Conservation (phyloP, 2,329 filamentous ascomycete species). For the Aspergillus piperis region DNA sequence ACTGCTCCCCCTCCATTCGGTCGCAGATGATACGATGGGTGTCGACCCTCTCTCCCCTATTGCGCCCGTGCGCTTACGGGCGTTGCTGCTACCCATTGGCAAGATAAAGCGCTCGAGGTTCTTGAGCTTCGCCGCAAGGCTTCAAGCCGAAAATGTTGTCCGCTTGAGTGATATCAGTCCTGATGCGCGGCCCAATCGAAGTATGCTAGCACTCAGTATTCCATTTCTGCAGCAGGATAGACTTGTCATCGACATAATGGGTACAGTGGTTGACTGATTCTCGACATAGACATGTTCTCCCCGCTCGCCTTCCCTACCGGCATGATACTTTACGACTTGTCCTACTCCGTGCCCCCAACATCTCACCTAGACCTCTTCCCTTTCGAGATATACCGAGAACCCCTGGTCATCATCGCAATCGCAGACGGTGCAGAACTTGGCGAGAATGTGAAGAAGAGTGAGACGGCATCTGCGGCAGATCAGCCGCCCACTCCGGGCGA, state of each 20-base stretch:
- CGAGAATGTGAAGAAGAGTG: conserved; percentile 26
- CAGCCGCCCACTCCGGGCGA: conserved; percentile 41
- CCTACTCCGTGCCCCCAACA: conserved; percentile 74
- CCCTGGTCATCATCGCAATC: conserved; percentile 78
- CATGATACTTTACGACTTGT: conserved; percentile 83
- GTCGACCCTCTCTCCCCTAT: conserved; percentile 87
- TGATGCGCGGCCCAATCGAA: conserved; percentile 81
- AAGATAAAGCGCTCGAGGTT: conserved; percentile 82
- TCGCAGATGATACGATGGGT: conserved; percentile 68
- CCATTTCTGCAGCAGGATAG: background rate
- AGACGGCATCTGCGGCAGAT: conserved; percentile 19
- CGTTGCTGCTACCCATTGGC: conserved; percentile 81
- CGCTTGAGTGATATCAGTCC: conserved; percentile 83
- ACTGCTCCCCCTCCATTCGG: conserved; percentile 33
- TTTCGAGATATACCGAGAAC: conserved; percentile 87
- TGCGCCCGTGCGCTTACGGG: conserved; percentile 87
- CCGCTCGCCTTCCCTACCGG: conserved; percentile 84
- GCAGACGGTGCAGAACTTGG: conserved; percentile 75
- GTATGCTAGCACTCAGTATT: conserved; percentile 54
- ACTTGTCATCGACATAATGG: background rate
- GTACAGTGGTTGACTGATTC: conserved; percentile 24
- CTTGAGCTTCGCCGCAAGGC: conserved; percentile 71
- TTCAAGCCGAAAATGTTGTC: conserved; percentile 78
- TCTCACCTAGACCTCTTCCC: conserved; percentile 79
- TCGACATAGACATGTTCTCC: conserved; percentile 79